Percentiles rank a stretch among this genome's conserved stretches.
phyloP scores from a whole-genome alignment of 768 basidiomycete species.

The Phanerochaete carnosa region DNA sequence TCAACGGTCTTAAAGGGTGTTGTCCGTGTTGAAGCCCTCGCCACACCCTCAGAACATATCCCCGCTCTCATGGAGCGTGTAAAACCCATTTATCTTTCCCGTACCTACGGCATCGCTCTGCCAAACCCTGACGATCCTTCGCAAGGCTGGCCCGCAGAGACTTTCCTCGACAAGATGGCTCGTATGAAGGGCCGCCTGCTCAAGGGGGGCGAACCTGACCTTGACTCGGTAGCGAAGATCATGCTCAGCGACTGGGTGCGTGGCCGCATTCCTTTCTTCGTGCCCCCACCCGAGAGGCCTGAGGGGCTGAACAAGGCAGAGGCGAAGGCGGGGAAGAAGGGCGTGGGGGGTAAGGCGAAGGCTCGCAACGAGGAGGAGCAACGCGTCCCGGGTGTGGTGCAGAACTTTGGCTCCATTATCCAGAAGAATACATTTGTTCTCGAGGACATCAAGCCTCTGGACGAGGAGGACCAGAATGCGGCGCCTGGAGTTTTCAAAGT shows the following conservation, averaged over 20 bases:
- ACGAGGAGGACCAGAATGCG: conserved; percentile 42
- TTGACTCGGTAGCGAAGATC: conserved; percentile 92
- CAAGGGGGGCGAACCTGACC: conserved; percentile 92
- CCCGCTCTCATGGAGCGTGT: conserved; percentile 84
- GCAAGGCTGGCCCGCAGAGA: conserved; percentile 66
- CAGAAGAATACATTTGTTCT: conserved; percentile 85
- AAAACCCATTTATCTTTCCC: conserved; percentile 88
- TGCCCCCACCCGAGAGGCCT: conserved; percentile 81
- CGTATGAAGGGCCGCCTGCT: conserved; percentile 88
- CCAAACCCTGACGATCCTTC: conserved; percentile 53
- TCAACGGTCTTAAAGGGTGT: conserved; percentile 95
- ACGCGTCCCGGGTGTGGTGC: conserved; percentile 65
- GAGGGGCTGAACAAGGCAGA: conserved; percentile 67
- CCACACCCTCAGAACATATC: conserved; percentile 91
- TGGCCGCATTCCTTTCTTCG: conserved; percentile 96
- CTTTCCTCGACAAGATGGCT: conserved; percentile 80
- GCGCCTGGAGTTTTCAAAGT: conserved; percentile 30
- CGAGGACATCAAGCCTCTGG: conserved; percentile 75
- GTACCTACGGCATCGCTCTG: conserved; percentile 73
- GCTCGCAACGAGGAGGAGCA: conserved; percentile 35
- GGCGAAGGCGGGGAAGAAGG: conserved; percentile 41
- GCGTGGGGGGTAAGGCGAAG: conserved; percentile 52
- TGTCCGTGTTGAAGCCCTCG: conserved; percentile 90
- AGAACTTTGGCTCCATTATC: conserved; percentile 83
- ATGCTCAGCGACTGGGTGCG: conserved; percentile 95